Percentiles rank a stretch among this genome's conserved stretches.
phyloP scores from a whole-genome alignment of 2,329 filamentous ascomycete species.

The Incumbomyces delicatus region DNA sequence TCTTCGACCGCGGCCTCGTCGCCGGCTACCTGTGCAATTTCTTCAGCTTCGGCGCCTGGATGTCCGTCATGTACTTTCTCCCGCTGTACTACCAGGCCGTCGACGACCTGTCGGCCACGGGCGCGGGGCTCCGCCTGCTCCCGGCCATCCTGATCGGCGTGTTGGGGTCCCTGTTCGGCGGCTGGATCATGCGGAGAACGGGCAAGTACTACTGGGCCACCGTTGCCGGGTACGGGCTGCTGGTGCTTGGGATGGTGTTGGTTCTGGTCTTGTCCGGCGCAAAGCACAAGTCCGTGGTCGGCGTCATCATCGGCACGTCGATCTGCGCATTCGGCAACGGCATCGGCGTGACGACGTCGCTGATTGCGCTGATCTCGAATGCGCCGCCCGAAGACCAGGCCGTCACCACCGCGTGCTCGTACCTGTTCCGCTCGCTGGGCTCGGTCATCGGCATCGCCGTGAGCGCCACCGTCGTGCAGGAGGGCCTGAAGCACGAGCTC shows the following conservation, averaged over 20 bases:
- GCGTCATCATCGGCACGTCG: conserved; percentile 49
- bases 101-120: conserved; percentile 52
- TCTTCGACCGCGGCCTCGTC: conserved; percentile 57
- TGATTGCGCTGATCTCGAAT: conserved; percentile 61
- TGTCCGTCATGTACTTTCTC: conserved; percentile 58
- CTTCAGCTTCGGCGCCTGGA: conserved; percentile 54
- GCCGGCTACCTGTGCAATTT: conserved; percentile 63
- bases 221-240: conserved; percentile 43
- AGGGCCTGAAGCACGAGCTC: conserved; percentile 52
- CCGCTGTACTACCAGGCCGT: conserved; percentile 70
- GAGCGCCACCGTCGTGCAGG: conserved; percentile 61
- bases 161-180: conserved; percentile 53
- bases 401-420: conserved; percentile 67
- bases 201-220: conserved; percentile 65
- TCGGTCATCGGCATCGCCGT: conserved; percentile 58
- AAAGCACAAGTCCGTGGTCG: conserved; percentile 38
- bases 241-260: conserved; percentile 46
- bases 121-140: conserved; percentile 56
- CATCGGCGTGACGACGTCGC: conserved; percentile 58
- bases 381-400: conserved; percentile 58
- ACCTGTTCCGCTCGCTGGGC: conserved; percentile 68
- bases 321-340: conserved; percentile 46
- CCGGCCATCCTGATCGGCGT: conserved; percentile 57
- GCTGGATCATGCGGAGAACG: conserved; percentile 58
- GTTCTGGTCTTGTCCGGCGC: conserved; percentile 50